A percentile compares a stretch with the other conserved stretches of the same genome.
These are phyloP conservation scores for Starmerella stigmatis DNA, from an alignment of 805 yeast species.

Conservation along the genomic window DNA sequence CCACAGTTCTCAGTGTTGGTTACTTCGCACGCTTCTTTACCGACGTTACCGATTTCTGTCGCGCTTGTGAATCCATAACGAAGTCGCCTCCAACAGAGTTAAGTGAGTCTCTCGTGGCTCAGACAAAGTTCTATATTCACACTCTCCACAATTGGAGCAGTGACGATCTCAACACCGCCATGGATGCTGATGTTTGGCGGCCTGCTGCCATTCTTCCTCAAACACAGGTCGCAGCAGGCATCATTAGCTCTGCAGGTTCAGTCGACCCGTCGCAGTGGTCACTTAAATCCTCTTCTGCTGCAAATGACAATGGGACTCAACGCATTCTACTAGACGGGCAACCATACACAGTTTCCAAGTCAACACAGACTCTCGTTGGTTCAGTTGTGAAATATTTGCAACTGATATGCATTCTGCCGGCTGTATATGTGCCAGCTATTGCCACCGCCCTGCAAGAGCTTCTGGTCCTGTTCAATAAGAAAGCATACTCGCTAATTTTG, in stretches of 20 bases:
- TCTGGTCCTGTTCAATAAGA: conserved; percentile 43
- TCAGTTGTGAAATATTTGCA: conserved; percentile 45
- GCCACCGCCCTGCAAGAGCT: conserved; percentile 33
- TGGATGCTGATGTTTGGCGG: conserved; percentile 71
- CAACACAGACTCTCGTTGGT: conserved; percentile 35
- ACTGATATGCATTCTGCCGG: conserved; percentile 44
- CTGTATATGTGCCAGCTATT: conserved; percentile 31
- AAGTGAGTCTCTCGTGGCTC: conserved; percentile 56
- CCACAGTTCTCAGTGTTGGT: conserved; percentile 45
- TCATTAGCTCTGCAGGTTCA: conserved; percentile 40
- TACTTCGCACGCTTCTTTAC: conserved; percentile 59
- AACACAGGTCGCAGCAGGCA: conserved; percentile 43
- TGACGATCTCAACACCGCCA: conserved; percentile 37
- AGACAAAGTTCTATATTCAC: conserved; percentile 48
- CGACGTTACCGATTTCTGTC: conserved; percentile 56
- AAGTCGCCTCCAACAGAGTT: conserved; percentile 52
- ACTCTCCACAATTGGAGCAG: conserved; percentile 45
- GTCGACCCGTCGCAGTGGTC: conserved; percentile 43
- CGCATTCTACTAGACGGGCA: conserved; percentile 40
- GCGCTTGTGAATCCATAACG: conserved; percentile 73
- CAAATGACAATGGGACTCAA: not conserved
- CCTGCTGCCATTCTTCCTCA: conserved; percentile 48
- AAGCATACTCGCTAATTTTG: conserved; percentile 49
- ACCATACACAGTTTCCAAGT: conserved; percentile 49
- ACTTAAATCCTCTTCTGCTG: not conserved